Percentiles rank a stretch among this genome's conserved stretches.
These are phyloP conservation scores for Tilletia setariae DNA, from an alignment of 1,284 basidiomycete genomes.

Conservation along the genomic window DNA sequence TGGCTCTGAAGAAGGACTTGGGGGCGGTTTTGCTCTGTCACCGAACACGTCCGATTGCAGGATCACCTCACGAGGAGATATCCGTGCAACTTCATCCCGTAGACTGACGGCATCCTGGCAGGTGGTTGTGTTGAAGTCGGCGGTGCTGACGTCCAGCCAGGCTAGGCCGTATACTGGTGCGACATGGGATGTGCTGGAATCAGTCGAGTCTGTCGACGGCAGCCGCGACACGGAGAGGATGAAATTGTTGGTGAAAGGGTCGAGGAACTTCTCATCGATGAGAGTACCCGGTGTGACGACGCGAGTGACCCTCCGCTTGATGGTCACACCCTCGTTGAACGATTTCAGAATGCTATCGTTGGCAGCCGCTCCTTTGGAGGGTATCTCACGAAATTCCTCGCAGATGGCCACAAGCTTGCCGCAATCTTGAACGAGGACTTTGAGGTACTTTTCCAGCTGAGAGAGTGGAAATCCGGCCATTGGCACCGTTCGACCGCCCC, in stretches of 20 bases:
- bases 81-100: slow-evolving; percentile 47
- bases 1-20: not conserved
- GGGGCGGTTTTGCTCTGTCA: not conserved
- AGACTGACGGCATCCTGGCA: slow-evolving; percentile 35
- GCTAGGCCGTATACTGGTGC: slow-evolving; percentile 37
- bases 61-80: slow-evolving; percentile 44
- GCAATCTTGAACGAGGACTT: slow-evolving; percentile 46
- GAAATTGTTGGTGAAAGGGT: slow-evolving; percentile 50
- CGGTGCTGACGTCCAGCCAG: slow-evolving; percentile 52
- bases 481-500: slow-evolving; percentile 40
- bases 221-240: slow-evolving; percentile 32
- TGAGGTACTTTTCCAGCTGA: slow-evolving; percentile 52
- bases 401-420: slow-evolving; percentile 47
- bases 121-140: slow-evolving; percentile 40
- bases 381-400: slow-evolving; percentile 40
- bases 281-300: slow-evolving; percentile 50
- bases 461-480: slow-evolving; percentile 52
- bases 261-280: slow-evolving; percentile 51
- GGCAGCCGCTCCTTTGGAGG: not conserved
- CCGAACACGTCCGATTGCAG: slow-evolving; percentile 25
- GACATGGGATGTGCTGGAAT: not conserved
- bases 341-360: not conserved
- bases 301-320: slow-evolving; percentile 39
- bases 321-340: slow-evolving; percentile 25
- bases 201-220: too few species aligned